These are phyloP conservation scores for Austroboletus sp. DNA, from an alignment of 1,284 basidiomycete species.

Conservation along the genomic window DNA sequence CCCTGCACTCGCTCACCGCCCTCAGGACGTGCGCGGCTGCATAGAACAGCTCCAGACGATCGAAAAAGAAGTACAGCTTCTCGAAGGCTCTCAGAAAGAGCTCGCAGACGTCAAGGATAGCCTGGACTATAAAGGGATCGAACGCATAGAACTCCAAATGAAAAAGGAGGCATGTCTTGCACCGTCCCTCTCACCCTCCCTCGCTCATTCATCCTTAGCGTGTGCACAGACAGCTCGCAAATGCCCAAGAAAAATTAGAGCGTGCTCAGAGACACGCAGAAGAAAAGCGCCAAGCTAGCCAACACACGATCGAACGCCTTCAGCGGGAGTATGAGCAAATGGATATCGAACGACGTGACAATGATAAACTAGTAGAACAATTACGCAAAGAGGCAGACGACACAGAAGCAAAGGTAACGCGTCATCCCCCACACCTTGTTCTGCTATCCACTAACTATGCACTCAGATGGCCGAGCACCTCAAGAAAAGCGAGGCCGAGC, in stretches of 20 bases:
- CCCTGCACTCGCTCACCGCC: background rate
- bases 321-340: conserved; percentile 72
- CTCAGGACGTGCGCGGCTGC: conserved; percentile 60
- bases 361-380: conserved; percentile 69
- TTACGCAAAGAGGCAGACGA: conserved; percentile 60
- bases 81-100: conserved; percentile 59
- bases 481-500: conserved; percentile 62
- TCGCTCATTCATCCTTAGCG: conserved; percentile 42
- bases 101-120: conserved; percentile 59
- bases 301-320: conserved; percentile 63
- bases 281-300: conserved; percentile 63
- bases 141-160: conserved; percentile 59
- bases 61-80: conserved; percentile 58
- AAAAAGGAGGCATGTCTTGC: conserved; percentile 52
- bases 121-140: conserved; percentile 63
- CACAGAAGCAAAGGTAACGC: conserved; percentile 53
- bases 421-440: background rate
- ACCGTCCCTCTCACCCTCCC: background rate
- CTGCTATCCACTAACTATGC: conserved; percentile 1
- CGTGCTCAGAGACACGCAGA: conserved; percentile 67
- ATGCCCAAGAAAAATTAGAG: conserved; percentile 71
- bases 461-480: conserved; percentile 67
- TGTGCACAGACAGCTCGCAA: conserved; percentile 63
- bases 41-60: conserved; percentile 66
- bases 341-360: conserved; percentile 64